Base-by-base conservation (phyloP, 1,284 basidiomycete genomes). In the Pseudozyma pruni region DNA sequence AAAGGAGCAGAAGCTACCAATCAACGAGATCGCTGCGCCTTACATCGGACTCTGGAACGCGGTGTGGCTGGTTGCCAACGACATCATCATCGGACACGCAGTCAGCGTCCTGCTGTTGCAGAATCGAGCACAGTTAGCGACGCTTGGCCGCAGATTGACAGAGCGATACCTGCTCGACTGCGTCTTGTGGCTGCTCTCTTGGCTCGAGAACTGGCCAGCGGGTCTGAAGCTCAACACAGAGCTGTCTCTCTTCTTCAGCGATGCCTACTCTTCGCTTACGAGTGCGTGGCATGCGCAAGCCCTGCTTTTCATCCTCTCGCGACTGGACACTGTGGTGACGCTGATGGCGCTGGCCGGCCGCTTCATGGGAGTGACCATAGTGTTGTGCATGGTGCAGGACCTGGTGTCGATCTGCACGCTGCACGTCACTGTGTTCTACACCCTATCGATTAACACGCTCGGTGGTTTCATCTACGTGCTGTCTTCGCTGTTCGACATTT, bases 151-250 rank as follows among this genome's bases (percentile, higher is more conserved):
- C 19, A 11, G 11, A 3, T 10, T 46, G 19, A 38, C 57, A 11
- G 43, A 57, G 16, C 50, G 40, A 2, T 66, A 52, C 16, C 43
- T 62, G 32, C 31, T 68, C 16, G 35, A 63, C 14, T 33, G 35
- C n/a, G 46, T 68, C 31, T 42, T 62, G 23, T 57, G 42, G 55
- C 53, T 55, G 13, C 85, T 96, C 1, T 73, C 86, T 1, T 98
- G 94, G 94, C 86, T 98, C 4, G 91, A 95, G 80, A 89, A 90
- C 56, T 98, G 96, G 94, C 95, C 95, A 0, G 92, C 90, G 0
- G 95, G 96, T 1, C 84, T 98, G 39, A 98, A 98, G 83, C 89
- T 98, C 58, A 98, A 98, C 80, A 93, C 92, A 0, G 92, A 97
- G 72, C 86, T 98, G 16, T 91, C 92, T 72, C 85, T 86, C 17